Evolutionary conservation across 108 stramenopile species (phyloP).

Genomic region (Pseudonitzschia multistriata): DNA sequence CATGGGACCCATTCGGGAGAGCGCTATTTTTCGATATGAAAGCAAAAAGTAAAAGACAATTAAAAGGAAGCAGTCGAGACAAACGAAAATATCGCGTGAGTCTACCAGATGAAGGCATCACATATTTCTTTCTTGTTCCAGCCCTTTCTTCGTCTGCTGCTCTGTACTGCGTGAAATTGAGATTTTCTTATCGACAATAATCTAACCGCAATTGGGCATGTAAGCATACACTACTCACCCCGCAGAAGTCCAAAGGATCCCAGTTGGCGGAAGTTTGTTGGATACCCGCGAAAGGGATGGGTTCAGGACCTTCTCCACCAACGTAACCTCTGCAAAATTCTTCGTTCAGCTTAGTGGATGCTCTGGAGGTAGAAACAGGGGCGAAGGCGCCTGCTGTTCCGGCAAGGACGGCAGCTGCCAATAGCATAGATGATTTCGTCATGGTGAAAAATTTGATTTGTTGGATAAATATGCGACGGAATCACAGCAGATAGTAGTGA

Average conservation of each 20-base stretch:
- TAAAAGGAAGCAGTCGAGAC: not conserved
- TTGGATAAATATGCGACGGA: not conserved
- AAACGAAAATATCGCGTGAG: conserved; percentile 1
- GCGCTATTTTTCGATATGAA: conserved; percentile 10
- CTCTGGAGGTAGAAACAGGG: conserved; percentile 28
- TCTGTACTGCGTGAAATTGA: not conserved
- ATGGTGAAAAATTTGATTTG: conserved; percentile 27
- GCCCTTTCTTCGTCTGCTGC: not conserved
- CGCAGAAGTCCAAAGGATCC: conserved; percentile 70
- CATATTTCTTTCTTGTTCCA: not conserved
- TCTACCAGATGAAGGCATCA: not conserved
- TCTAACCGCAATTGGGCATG: too few relatives aligned
- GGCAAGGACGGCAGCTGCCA: conserved; percentile 50
- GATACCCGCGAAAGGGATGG: conserved; percentile 15
- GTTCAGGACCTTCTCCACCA: conserved; percentile 63
- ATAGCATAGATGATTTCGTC: conserved; percentile 31
- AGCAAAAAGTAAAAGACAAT: not conserved
- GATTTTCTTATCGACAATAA: not conserved
- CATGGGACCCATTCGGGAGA: conserved; percentile 50
- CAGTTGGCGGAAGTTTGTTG: conserved; percentile 29
- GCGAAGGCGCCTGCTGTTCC: conserved; percentile 66
- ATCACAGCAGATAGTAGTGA: not conserved
- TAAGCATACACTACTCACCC: conserved; percentile 37
- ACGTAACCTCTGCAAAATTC: conserved; percentile 46
- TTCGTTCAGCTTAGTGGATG: conserved; percentile 43